These are phyloP conservation scores for Rhododendron kiyosumense DNA, from an alignment of 148 eudicot species.

Conservation along the genomic window DNA sequence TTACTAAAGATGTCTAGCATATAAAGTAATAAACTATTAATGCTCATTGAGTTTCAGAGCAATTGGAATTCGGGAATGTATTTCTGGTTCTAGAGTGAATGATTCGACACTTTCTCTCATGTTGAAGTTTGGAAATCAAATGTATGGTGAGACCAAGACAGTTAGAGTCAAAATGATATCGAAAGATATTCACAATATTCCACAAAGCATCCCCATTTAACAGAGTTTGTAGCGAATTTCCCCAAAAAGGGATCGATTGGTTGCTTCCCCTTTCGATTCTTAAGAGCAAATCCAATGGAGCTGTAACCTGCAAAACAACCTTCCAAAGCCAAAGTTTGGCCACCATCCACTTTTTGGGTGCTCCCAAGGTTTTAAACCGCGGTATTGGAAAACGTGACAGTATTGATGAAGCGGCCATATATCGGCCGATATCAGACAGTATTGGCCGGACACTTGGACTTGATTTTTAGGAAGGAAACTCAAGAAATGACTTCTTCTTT, in stretches of 20 bases:
- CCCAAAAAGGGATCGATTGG: not conserved
- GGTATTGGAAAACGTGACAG: too few species aligned
- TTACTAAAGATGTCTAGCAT: not conserved
- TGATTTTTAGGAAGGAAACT: not conserved
- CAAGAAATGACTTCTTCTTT: not conserved
- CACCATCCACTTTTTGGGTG: not conserved
- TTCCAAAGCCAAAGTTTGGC: not conserved
- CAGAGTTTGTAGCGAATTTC: not conserved
- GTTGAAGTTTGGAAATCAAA: not conserved
- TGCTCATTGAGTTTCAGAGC: not conserved
- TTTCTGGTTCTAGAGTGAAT: not conserved
- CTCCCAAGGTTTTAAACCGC: too few species aligned
- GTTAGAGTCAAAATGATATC: not conserved
- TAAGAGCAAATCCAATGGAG: not conserved
- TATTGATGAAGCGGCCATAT: too few species aligned
- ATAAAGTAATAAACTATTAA: not conserved
- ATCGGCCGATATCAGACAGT: not conserved
- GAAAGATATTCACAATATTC: not conserved
- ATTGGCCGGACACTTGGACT: not conserved
- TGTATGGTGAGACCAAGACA: not conserved
- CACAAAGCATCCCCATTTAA: not conserved
- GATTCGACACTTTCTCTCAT: not conserved
- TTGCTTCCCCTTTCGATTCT: not conserved
- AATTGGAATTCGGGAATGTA: not conserved
- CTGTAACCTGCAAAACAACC: not conserved